A percentile compares a stretch with the other conserved stretches of the same genome.
phyloP scores from a whole-genome alignment of 106 monocot species.

The Vanilla planifolia region DNA sequence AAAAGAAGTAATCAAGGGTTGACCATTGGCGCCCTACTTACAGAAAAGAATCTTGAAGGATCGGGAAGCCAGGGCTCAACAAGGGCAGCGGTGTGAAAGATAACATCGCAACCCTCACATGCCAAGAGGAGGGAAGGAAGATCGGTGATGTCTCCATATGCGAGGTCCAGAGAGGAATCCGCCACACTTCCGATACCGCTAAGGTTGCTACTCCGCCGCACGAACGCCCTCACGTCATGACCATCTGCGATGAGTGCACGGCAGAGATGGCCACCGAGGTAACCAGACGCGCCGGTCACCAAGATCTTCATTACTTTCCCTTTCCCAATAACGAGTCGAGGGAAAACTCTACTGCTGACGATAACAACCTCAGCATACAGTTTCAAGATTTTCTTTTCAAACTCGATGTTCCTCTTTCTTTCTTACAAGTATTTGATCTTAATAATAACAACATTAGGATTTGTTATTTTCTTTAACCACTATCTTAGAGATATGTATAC shows the following conservation, averaged over 20 bases:
- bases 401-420: neutral
- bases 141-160: constrained; percentile 87
- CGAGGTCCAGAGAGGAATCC: constrained; percentile 36
- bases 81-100: constrained; percentile 76
- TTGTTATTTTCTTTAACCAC: too few species aligned
- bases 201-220: constrained; percentile 57
- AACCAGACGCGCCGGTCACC: constrained; percentile 90
- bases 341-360: too few species aligned
- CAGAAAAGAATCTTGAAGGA: constrained; percentile 62
- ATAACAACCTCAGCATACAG: too few species aligned
- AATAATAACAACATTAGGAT: too few species aligned
- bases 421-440: too few species aligned
- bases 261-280: constrained; percentile 73
- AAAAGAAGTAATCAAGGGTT: neutral
- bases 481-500: too few species aligned
- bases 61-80: constrained; percentile 93
- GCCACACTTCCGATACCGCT: constrained; percentile 9
- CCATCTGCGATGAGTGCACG: constrained; percentile 42
- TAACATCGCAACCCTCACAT: constrained; percentile 52
- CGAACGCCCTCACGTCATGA: constrained; percentile 60
- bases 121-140: constrained; percentile 52
- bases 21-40: constrained; percentile 3
- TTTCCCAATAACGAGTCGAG: too few species aligned
- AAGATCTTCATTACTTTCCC: constrained; percentile 32
- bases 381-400: neutral